Conservation (phyloP, 108 stramenopile species). For the Cyclotella sp. region DNA sequence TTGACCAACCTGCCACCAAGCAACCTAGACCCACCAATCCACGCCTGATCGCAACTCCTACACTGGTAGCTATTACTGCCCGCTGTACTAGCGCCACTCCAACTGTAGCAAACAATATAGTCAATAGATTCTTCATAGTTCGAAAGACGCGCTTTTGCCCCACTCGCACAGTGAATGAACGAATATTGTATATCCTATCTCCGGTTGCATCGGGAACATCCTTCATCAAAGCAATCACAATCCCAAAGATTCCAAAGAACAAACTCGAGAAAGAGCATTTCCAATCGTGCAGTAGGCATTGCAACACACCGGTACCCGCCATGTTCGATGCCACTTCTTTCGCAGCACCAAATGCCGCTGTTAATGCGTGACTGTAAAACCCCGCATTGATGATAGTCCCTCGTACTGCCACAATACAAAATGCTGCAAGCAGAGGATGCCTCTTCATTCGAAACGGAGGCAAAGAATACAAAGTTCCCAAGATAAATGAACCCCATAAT, state of each 20-base stretch:
- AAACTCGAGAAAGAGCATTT: constrained; percentile 72
- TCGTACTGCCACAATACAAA: constrained; percentile 94
- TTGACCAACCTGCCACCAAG: constrained; percentile 65
- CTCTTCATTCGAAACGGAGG: constrained; percentile 91
- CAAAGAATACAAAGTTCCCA: constrained; percentile 91
- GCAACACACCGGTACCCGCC: constrained; percentile 57
- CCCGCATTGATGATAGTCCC: constrained; percentile 93
- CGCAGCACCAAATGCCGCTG: constrained; percentile 60
- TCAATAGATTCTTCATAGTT: constrained; percentile 59
- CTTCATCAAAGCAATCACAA: constrained; percentile 91
- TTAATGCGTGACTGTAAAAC: constrained; percentile 76
- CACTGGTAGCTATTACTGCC: constrained; percentile 40
- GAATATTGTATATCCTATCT: constrained; percentile 74
- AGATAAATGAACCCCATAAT: constrained; percentile 83
- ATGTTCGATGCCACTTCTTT: constrained; percentile 1
- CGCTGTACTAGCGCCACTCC: constrained; percentile 51
- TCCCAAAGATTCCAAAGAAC: constrained; percentile 87
- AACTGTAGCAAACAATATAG: constrained; percentile 42
- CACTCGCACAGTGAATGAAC: constrained; percentile 81
- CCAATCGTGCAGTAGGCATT: constrained; percentile 60
- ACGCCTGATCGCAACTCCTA: constrained; percentile 51
- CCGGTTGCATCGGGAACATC: constrained; percentile 90
- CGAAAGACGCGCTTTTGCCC: constrained; percentile 70
- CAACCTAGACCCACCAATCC: constrained; percentile 65
- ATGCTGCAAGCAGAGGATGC: constrained; percentile 93